Evolutionary conservation across 140 eudicot species (phyloP), one percentile per base, ranked within the genome.

Genomic region (Anethum foeniculum): DNA sequence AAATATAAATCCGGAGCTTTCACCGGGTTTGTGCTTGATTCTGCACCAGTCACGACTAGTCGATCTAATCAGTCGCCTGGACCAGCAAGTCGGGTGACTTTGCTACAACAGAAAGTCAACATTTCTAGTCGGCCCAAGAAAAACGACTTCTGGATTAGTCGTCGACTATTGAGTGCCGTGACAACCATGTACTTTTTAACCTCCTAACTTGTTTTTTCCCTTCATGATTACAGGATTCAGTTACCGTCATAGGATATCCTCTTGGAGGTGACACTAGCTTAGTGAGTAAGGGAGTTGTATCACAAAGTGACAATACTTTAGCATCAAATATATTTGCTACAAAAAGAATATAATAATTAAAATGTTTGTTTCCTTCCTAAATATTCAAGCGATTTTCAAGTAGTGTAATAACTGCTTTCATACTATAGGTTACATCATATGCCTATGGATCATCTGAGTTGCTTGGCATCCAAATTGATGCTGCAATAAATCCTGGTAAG

Each of bases 261-360:
- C 97, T 92, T 88, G 98, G 98, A 82, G 98, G 98, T 43, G 98
- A 94, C 87, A 94, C 98, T 77, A 90, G 92, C 82, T 94, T 97
- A 80, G 98, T 94, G 85, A 92, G 97, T 44, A 94, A 94, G 84
- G 98, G 98, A 27, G 98, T 94, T 79, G 98, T 94, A 41, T 30
- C 9, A 6, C 18, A 38, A 14, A 21, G 21, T 1, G 49, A 21
- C 48, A 21, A 71, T 18, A 0, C 49, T 71, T 8, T 6, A 44
- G 48, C 9, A 44, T 44, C 12, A n/a, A n/a, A 44, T 44, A 44
- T 71, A 41, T 38, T 78, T 78, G 39, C 73, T 51, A 58, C 72
- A 7, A 3, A 36, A 58, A 58, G 11, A 2, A n/a, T 14, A 52
- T 1, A 34, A 36, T 7, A 39, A 39, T 38, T 23, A 75, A 64